phyloP scores from a whole-genome alignment of 768 basidiomycete species.

The Tremella yokohamensis region DNA sequence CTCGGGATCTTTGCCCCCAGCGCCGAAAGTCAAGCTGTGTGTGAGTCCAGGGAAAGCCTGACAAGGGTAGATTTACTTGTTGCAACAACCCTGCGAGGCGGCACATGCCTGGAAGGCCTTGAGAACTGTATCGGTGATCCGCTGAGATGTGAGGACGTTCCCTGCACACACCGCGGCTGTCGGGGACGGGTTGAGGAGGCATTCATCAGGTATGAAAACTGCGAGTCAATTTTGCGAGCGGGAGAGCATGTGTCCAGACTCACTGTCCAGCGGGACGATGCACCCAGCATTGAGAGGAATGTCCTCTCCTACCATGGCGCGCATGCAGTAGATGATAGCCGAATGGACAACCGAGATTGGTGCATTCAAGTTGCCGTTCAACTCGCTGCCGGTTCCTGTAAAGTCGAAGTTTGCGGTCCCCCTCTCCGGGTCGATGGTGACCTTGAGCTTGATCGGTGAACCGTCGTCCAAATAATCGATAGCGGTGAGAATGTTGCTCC shows the following conservation, averaged over 20 bases:
- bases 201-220: background rate
- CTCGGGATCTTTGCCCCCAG: slow-evolving; percentile 4
- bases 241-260: slow-evolving; percentile 5
- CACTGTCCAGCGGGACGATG: slow-evolving; percentile 11
- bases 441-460: slow-evolving; percentile 8
- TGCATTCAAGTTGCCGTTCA: slow-evolving; percentile 20
- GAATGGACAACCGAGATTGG: slow-evolving; percentile 18
- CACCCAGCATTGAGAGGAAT: slow-evolving; percentile 26
- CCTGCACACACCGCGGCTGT: slow-evolving; percentile 6
- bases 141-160: slow-evolving; percentile 12
- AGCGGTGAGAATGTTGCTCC: background rate
- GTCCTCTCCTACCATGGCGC: slow-evolving; percentile 15
- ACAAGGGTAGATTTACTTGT: background rate
- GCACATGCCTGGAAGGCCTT: slow-evolving; percentile 21
- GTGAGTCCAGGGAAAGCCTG: slow-evolving; percentile 1
- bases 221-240: background rate
- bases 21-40: background rate
- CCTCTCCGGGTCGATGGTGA: slow-evolving; percentile 17
- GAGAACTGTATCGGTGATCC: slow-evolving; percentile 13
- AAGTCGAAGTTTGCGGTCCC: slow-evolving; percentile 27
- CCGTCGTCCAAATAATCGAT: slow-evolving; percentile 13
- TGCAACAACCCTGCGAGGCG: slow-evolving; percentile 8
- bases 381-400: slow-evolving; percentile 23
- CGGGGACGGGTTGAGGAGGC: slow-evolving; percentile 2
- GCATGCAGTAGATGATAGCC: slow-evolving; percentile 26